phyloP scores from a whole-genome alignment of 169 alveolate genomes.

The Fabrea salina region DNA sequence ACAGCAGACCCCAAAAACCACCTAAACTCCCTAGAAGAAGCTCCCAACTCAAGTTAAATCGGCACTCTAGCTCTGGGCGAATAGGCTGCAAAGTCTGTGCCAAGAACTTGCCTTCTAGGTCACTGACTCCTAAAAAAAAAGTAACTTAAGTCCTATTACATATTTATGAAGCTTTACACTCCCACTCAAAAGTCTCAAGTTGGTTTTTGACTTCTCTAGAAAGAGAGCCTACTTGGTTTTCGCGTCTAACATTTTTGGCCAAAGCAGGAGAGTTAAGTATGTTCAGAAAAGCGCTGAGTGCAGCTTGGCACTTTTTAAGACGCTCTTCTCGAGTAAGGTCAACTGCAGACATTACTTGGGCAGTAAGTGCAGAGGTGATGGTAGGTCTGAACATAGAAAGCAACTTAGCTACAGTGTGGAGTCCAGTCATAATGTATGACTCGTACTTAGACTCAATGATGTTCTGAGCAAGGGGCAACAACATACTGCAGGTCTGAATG shows the following conservation, averaged over 20 bases:
- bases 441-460: constrained; percentile 31
- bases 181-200: background rate
- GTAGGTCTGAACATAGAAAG: background rate
- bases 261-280: background rate
- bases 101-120: too few species aligned
- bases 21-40: too few species aligned
- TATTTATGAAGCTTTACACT: too few species aligned
- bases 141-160: too few species aligned
- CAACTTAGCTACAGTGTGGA: background rate
- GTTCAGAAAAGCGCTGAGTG: constrained; percentile 4
- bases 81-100: too few species aligned
- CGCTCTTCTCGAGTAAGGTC: constrained; percentile 31
- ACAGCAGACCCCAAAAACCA: too few species aligned
- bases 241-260: background rate
- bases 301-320: background rate
- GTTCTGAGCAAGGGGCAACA: background rate
- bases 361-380: constrained; percentile 6
- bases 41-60: too few species aligned
- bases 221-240: background rate
- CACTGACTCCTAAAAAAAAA: too few species aligned
- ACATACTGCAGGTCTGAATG: background rate
- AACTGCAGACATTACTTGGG: background rate
- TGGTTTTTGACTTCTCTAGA: background rate
- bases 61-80: too few species aligned
- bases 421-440: constrained; percentile 10